A percentile compares a stretch with the other conserved stretches of the same genome.
phyloP scores from a whole-genome alignment of 2,329 filamentous ascomycete genomes.

The Aureobasidium lini region DNA sequence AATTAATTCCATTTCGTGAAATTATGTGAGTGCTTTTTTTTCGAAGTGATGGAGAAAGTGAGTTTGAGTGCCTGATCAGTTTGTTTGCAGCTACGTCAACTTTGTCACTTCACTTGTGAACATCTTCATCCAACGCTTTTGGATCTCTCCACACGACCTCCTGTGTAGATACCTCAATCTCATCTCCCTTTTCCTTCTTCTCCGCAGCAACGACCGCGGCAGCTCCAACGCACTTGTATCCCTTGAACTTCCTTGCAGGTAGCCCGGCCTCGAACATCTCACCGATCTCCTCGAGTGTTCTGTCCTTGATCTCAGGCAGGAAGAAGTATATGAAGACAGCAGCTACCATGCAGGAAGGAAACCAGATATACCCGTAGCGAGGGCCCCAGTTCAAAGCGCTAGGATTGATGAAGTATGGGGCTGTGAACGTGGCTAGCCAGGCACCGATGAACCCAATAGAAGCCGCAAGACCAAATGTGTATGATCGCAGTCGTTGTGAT shows the following conservation, averaged over 20 bases:
- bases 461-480: conserved; percentile 50
- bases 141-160: background rate
- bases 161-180: background rate
- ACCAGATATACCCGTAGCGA: conserved; percentile 52
- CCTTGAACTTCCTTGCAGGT: conserved; percentile 36
- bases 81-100: too few relatives aligned
- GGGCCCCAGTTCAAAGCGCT: conserved; percentile 49
- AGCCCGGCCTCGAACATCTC: conserved; percentile 43
- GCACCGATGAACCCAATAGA: conserved; percentile 49
- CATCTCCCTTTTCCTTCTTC: conserved; percentile 11
- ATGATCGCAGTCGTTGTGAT: conserved; percentile 48
- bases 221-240: conserved; percentile 29
- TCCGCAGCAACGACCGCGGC: background rate
- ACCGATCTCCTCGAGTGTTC: conserved; percentile 48
- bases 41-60: background rate
- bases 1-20: too few relatives aligned
- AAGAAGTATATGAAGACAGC: conserved; percentile 38
- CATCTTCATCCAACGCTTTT: background rate
- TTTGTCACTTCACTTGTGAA: background rate
- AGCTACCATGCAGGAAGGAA: conserved; percentile 28
- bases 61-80: background rate
- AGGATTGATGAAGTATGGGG: conserved; percentile 54
- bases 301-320: conserved; percentile 48
- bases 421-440: conserved; percentile 52
- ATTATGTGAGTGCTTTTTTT: too few relatives aligned